Evolutionary conservation across 148 eudicot species (phyloP).

Genomic region (Rhododendron ferrugineum): DNA sequence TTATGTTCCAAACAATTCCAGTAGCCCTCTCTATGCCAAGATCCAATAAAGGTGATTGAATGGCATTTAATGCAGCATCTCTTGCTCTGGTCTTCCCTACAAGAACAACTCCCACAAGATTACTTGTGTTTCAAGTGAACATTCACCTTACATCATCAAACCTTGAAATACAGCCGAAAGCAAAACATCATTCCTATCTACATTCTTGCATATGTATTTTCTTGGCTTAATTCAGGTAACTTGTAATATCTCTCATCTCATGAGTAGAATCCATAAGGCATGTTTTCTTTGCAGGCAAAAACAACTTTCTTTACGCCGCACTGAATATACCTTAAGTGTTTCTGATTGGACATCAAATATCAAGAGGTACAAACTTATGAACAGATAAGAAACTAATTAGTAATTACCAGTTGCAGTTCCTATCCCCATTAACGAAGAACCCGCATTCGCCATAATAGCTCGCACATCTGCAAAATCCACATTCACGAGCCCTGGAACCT

Average conservation of each 20-base stretch:
- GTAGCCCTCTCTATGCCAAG: constrained; percentile 98
- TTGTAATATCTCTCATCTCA: neutral
- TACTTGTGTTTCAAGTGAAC: neutral
- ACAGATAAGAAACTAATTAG: too few species aligned
- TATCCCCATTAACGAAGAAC: constrained; percentile 96
- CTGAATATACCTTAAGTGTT: too few species aligned
- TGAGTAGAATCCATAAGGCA: neutral
- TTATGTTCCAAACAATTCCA: constrained; percentile 98
- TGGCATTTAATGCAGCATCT: constrained; percentile 98
- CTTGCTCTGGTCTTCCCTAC: constrained; percentile 95
- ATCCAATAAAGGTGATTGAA: constrained; percentile 95
- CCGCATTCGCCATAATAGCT: constrained; percentile 97
- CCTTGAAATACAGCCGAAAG: neutral
- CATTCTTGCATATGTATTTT: neutral
- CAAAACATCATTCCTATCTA: neutral
- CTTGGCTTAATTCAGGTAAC: neutral
- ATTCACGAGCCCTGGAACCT: constrained; percentile 95
- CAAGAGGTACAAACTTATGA: neutral
- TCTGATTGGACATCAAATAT: neutral
- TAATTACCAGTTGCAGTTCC: constrained; percentile 95
- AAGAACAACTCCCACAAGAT: constrained; percentile 10
- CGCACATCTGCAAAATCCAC: constrained; percentile 99
- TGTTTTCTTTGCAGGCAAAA: neutral
- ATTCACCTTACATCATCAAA: neutral
- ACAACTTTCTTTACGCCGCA: neutral